Evolutionary conservation across 129 eudicot species (phyloP).

Genomic region (sunflower (Helianthus annuus)): DNA sequence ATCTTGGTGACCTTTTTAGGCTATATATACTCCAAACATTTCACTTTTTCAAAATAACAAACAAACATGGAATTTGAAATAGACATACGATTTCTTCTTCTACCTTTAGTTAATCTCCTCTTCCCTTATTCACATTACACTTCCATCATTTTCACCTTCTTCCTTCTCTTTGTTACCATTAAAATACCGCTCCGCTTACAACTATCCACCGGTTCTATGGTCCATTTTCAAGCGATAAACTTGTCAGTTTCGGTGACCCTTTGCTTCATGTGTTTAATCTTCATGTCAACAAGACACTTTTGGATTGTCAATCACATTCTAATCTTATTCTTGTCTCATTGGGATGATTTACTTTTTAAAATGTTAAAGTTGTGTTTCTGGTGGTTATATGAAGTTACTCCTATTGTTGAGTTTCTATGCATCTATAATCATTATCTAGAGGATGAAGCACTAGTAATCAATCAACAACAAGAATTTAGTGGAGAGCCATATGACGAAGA

Average conservation of each 20-base stretch:
- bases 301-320: slow-evolving; percentile 11
- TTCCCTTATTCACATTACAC: not conserved
- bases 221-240: slow-evolving; percentile 12
- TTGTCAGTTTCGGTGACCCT: not conserved
- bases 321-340: slow-evolving; percentile 17
- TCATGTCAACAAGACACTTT: slow-evolving; percentile 19
- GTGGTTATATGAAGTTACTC: slow-evolving; percentile 17
- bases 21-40: too few relatives aligned
- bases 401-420: not conserved
- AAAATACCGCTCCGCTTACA: slow-evolving; percentile 6
- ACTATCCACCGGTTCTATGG: not conserved
- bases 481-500: slow-evolving; percentile 1
- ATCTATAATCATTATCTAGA: not conserved
- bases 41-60: too few relatives aligned
- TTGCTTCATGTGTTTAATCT: slow-evolving; percentile 17
- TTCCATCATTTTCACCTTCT: slow-evolving; percentile 18
- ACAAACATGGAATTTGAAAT: slow-evolving; percentile 1
- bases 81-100: slow-evolving; percentile 18
- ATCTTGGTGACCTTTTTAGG: too few relatives aligned
- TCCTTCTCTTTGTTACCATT: slow-evolving; percentile 24
- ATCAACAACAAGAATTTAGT: not conserved
- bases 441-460: not conserved
- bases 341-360: slow-evolving; percentile 3
- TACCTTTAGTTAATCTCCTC: slow-evolving; percentile 12
- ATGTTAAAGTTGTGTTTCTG: not conserved